phyloP scores from a whole-genome alignment of 2,329 filamentous ascomycete species.

The Lecanicillium sp. region DNA sequence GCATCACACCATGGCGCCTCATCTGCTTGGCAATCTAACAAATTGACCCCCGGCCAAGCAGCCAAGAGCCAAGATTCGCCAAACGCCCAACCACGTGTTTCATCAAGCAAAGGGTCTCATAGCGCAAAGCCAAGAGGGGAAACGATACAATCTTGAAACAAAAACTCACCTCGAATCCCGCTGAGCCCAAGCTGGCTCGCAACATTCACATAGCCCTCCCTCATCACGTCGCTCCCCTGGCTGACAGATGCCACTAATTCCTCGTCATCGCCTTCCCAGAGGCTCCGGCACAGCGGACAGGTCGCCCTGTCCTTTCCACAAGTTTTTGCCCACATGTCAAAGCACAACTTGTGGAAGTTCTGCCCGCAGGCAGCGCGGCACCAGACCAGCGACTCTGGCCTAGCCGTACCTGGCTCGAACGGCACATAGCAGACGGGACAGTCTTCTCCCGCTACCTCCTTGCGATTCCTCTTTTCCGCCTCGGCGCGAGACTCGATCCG shows the following conservation, averaged over 20 bases:
- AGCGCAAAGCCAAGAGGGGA: slow-evolving; percentile 3
- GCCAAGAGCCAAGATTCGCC: no score
- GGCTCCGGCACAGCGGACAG: slow-evolving; percentile 53
- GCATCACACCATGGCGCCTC: no score
- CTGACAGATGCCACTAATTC: slow-evolving; percentile 34
- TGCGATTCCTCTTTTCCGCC: slow-evolving; percentile 30
- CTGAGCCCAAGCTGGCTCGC: slow-evolving; percentile 53
- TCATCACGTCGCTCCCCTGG: slow-evolving; percentile 27
- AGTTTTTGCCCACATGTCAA: slow-evolving; percentile 45
- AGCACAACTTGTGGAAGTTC: slow-evolving; percentile 47
- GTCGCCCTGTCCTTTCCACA: slow-evolving; percentile 32
- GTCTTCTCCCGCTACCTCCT: slow-evolving; percentile 42
- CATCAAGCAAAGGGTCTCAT: no score
- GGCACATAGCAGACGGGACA: slow-evolving; percentile 51
- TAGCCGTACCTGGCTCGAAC: slow-evolving; percentile 25
- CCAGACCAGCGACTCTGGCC: slow-evolving; percentile 36
- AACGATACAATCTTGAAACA: no score
- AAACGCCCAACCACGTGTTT: no score
- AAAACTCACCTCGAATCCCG: slow-evolving; percentile 35
- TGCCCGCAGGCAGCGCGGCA: slow-evolving; percentile 45
- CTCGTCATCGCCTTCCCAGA: slow-evolving; percentile 42
- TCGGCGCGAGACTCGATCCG: slow-evolving; percentile 31
- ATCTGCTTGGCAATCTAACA: no score
- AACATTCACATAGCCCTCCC: slow-evolving; percentile 56
- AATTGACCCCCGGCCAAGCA: no score